Conservation (phyloP, 2,329 filamentous ascomycete genomes). For the Aspergillus glaucus region DNA sequence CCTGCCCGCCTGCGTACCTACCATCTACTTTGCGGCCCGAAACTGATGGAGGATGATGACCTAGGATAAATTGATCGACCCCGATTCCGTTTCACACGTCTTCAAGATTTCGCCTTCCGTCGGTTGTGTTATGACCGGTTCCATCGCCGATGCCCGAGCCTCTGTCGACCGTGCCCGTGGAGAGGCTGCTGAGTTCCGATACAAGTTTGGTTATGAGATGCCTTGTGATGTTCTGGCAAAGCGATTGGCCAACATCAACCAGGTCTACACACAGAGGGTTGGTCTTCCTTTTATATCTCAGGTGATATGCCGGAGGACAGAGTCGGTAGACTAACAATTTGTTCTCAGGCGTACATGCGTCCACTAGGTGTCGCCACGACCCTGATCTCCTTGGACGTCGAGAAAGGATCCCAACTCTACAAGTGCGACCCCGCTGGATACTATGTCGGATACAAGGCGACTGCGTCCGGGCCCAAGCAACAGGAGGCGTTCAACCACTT, state of each 20-base stretch:
- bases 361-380: conserved; percentile 94
- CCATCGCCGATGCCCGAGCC: conserved; percentile 92
- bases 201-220: conserved; percentile 99
- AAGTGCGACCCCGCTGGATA: conserved; percentile 98
- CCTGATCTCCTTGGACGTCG: conserved; percentile 85
- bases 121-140: conserved; percentile 96
- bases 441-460: conserved; percentile 97
- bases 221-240: conserved; percentile 95
- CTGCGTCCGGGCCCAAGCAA: conserved; percentile 93
- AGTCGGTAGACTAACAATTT: conserved; percentile 1
- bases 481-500: conserved; percentile 97
- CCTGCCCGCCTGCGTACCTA: background rate
- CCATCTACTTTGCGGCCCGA: background rate
- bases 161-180: conserved; percentile 88
- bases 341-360: conserved; percentile 81
- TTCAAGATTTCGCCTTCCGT: conserved; percentile 95
- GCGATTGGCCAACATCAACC: conserved; percentile 96
- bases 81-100: conserved; percentile 92
- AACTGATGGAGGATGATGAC: conserved; percentile 9
- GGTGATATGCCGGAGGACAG: background rate
- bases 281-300: conserved; percentile 23
- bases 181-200: conserved; percentile 95
- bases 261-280: conserved; percentile 97
- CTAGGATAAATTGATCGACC: conserved; percentile 98
- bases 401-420: conserved; percentile 90